Evolutionary conservation across 2,329 filamentous ascomycete species (phyloP).

Genomic region (Corynespora cassiicola): DNA sequence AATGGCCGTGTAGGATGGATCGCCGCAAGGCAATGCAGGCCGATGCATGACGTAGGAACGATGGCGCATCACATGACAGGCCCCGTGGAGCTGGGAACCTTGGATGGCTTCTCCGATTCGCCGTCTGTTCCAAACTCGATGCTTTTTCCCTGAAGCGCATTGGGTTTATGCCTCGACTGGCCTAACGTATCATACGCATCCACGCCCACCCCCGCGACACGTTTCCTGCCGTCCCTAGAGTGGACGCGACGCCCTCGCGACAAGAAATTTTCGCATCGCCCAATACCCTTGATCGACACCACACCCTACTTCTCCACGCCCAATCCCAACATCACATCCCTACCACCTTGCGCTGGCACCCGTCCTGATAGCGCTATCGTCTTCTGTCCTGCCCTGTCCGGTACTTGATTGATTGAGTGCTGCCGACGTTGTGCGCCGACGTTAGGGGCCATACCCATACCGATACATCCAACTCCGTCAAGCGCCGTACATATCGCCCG

Average conservation of each 20-base stretch:
- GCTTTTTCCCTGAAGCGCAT: conserved; percentile 12
- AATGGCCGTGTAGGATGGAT: conserved; percentile 27
- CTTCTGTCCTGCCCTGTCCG: too few relatives aligned
- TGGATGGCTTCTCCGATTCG: conserved; percentile 30
- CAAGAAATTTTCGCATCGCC: too few relatives aligned
- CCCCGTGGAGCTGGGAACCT: conserved; percentile 22
- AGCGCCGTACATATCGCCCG: conserved; percentile 10
- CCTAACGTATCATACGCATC: conserved; percentile 4
- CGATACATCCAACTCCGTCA: background rate
- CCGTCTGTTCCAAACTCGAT: conserved; percentile 17
- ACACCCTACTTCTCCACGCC: too few relatives aligned
- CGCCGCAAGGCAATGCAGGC: conserved; percentile 38
- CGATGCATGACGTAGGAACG: conserved; percentile 42
- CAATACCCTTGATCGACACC: too few relatives aligned
- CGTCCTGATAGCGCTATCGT: too few relatives aligned
- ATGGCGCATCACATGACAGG: conserved; percentile 30
- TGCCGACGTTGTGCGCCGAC: too few relatives aligned
- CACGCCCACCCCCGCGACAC: conserved; percentile 1
- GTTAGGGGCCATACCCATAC: conserved; percentile 1
- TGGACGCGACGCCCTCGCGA: too few relatives aligned
- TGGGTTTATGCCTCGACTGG: too few relatives aligned
- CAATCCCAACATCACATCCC: too few relatives aligned
- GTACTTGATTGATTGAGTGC: too few relatives aligned
- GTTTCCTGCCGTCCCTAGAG: too few relatives aligned
- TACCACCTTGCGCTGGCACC: too few relatives aligned